Evolutionary conservation across 108 stramenopile species (phyloP), one percentile per base, ranked within the genome.

Genomic region (Cyclotella choctawhatcheeana): DNA sequence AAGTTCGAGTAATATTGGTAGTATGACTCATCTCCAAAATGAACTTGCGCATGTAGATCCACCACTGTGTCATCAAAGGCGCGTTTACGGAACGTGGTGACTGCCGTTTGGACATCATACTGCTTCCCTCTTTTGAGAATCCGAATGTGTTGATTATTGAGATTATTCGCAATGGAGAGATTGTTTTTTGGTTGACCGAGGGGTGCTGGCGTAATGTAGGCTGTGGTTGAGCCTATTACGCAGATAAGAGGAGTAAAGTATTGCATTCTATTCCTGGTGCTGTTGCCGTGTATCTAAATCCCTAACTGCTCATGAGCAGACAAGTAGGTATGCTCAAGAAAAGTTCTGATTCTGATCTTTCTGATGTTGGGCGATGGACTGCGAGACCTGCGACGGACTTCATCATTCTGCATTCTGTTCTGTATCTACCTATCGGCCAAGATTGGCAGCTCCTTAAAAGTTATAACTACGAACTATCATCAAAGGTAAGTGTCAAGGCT

Each of bases 41-140:
- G 92, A 16, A 90, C 64, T 65, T 90, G 89, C 12, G 92, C 67
- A 62, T 90, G 89, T 44, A 93, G 77, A 52, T 93, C 89, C 26
- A 93, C 26, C n/a, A 21, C 20, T n/a, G 16, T 30, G 1, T 3
- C 34, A 20, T 13, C 64, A 29, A 16, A 25, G 7, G 37, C 21
- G 7, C 31, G 35, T 65, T 80, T 77, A 40, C 43, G 66, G 68
- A 90, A 90, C 61, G 89, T 85, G 2, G 85, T 85, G 3, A 90
- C 73, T 0, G 86, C 85, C 12, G 92, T 93, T 53, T 93, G 92
- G 44, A 93, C 54, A 21, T 81, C 73, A 31, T 74, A 81, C 40
- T 65, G 45, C 16, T 67, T 52, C 14, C 80, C 73, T 26, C 73
- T 55, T 43, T 81, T 81, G 31, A 56, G 68, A 21, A 81, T 81